These are phyloP conservation scores for slime mould (Dictyostelium discoideum) DNA, from an alignment of 78 protist genomes.

Conservation along the genomic window dicty_2.7 NC_007090.3:4810001-4810500, in stretches of 20 bases:
- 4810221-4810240: neutral
- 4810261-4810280: neutral
- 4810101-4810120: neutral
- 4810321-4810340: neutral
- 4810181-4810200: neutral
- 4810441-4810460: neutral
- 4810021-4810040: neutral
- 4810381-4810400: constrained; percentile 1
- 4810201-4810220: neutral
- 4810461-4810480: neutral
- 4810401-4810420: neutral
- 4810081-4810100: constrained; percentile 11
- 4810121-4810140: neutral
- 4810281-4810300: neutral
- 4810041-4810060: neutral
- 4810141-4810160: neutral
- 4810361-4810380: neutral
- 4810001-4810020: constrained; percentile 38
- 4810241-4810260: neutral
- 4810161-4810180: neutral
- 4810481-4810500: neutral
- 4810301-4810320: neutral
- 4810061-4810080: constrained; percentile 4
- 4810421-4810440: neutral
- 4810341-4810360: neutral